These are phyloP conservation scores for Entonaema liquescens DNA, from an alignment of 495 filamentous ascomycete species.

Conservation along the genomic window DNA sequence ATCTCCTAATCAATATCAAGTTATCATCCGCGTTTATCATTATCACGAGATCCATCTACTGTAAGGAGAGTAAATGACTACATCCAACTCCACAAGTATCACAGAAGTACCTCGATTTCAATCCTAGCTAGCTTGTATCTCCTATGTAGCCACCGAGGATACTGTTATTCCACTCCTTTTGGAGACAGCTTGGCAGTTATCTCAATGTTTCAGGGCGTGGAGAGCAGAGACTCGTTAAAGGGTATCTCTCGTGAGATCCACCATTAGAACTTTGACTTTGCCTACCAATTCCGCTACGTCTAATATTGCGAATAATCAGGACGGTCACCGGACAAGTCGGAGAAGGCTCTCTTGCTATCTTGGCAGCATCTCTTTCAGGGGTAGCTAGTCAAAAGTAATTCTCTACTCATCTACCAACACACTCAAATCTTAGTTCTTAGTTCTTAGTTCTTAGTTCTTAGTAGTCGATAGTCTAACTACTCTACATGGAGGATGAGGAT, in stretches of 20 bases:
- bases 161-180: slow-evolving; percentile 6
- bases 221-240: not conserved
- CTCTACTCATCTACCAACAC: slow-evolving; percentile 12
- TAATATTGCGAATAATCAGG: slow-evolving; percentile 9
- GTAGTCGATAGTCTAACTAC: not conserved
- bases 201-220: slow-evolving; percentile 9
- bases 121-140: slow-evolving; percentile 16
- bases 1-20: slow-evolving; percentile 14
- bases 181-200: not conserved
- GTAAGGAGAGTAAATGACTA: slow-evolving; percentile 1
- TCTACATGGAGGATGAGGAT: not conserved
- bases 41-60: slow-evolving; percentile 6
- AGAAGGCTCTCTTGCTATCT: not conserved
- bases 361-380: slow-evolving; percentile 12
- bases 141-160: slow-evolving; percentile 19
- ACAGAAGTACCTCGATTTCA: slow-evolving; percentile 14
- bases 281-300: slow-evolving; percentile 11
- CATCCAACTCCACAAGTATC: slow-evolving; percentile 21
- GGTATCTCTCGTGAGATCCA: slow-evolving; percentile 22
- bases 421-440: not conserved
- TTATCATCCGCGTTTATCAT: slow-evolving; percentile 12
- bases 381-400: not conserved
- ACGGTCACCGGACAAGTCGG: not conserved
- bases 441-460: not conserved
- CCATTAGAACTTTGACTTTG: not conserved